Evolutionary conservation across 176 grass and related monocot species (phyloP).

Genomic region (Avena eriantha): DNA sequence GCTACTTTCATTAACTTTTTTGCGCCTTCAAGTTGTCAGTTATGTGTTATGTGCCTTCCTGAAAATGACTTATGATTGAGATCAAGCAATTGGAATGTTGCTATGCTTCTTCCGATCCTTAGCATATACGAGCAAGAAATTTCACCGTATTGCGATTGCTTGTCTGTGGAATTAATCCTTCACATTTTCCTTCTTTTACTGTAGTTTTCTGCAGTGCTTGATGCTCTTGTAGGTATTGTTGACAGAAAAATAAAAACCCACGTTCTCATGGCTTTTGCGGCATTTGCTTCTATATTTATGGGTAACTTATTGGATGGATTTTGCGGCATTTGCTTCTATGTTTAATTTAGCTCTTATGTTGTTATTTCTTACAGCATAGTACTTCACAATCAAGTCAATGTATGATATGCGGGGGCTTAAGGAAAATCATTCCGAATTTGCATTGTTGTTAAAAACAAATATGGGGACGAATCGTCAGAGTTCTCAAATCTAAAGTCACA

Average conservation of each 20-base stretch:
- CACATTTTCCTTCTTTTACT: constrained; percentile 35
- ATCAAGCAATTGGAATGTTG: neutral
- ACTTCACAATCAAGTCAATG: constrained; percentile 74
- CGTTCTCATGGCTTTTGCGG: constrained; percentile 96
- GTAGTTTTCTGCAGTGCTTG: constrained; percentile 88
- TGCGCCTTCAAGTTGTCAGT: too few species aligned
- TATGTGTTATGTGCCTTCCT: too few species aligned
- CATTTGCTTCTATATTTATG: constrained; percentile 98
- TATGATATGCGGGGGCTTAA: constrained; percentile 87
- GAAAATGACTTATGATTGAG: too few species aligned
- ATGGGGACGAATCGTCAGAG: constrained; percentile 45
- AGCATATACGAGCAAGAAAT: neutral
- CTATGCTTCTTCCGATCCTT: neutral
- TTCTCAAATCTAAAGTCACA: constrained; percentile 81
- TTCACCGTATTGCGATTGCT: neutral
- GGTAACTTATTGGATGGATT: constrained; percentile 91
- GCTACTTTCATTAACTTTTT: too few species aligned
- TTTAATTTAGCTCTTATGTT: constrained; percentile 78
- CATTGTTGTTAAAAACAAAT: constrained; percentile 67
- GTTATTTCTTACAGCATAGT: constrained; percentile 68
- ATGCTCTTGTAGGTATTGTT: constrained; percentile 87
- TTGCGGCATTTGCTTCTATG: constrained; percentile 76
- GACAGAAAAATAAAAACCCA: constrained; percentile 94
- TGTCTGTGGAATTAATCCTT: constrained; percentile 3
- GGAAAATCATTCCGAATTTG: constrained; percentile 90